Conservation (phyloP, 2,329 filamentous ascomycete species). For the Epichloe sp. region DNA sequence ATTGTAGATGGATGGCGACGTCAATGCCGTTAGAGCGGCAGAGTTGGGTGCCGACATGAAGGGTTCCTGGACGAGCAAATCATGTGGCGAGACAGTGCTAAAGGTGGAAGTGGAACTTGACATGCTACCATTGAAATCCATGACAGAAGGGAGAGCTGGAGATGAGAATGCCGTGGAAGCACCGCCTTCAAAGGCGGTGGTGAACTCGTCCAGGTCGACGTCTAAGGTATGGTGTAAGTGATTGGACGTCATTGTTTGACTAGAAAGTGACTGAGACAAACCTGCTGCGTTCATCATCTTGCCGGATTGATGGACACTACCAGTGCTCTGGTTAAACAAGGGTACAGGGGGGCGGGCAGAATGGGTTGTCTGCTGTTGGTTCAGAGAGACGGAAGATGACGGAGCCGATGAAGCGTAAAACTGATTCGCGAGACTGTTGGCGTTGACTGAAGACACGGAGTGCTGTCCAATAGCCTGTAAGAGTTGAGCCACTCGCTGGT, state of each 20-base stretch:
- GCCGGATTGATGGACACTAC: constrained; percentile 34
- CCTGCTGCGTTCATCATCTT: constrained; percentile 33
- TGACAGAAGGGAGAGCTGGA: constrained; percentile 34
- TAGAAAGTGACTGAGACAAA: constrained; percentile 10
- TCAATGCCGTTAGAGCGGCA: constrained; percentile 67
- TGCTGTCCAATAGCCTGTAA: constrained; percentile 44
- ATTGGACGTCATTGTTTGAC: constrained; percentile 1
- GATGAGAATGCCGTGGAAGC: constrained; percentile 40
- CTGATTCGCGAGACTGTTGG: constrained; percentile 44
- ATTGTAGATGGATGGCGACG: constrained; percentile 67
- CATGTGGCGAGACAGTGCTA: constrained; percentile 72
- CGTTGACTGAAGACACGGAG: constrained; percentile 40
- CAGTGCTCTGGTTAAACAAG: constrained; percentile 50
- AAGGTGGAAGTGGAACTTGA: constrained; percentile 40
- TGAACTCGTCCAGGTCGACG: constrained; percentile 45
- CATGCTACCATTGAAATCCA: constrained; percentile 35
- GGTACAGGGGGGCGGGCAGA: constrained; percentile 58
- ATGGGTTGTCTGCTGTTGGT: constrained; percentile 32
- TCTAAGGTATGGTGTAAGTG: constrained; percentile 31
- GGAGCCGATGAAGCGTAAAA: constrained; percentile 58
- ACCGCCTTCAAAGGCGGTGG: constrained; percentile 40
- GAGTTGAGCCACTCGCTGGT: constrained; percentile 45
- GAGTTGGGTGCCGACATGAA: constrained; percentile 71
- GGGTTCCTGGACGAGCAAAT: constrained; percentile 57
- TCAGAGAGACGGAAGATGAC: constrained; percentile 44